Conservation (phyloP, 495 filamentous ascomycete species). For the Penicillium atrosanguineum region DNA sequence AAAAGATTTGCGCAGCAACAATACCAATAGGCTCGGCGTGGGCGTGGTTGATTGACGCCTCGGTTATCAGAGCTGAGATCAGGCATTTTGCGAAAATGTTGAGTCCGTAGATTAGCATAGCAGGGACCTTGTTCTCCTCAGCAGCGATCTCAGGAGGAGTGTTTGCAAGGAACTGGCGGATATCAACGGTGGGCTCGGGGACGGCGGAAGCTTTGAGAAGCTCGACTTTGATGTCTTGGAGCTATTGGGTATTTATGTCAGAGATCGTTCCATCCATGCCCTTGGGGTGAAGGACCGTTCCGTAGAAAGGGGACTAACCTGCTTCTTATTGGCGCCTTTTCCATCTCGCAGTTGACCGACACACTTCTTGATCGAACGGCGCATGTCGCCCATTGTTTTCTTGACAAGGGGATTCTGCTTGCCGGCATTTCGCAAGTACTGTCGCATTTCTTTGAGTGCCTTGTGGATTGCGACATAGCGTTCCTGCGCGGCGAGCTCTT, state of each 20-base stretch:
- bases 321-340: conserved; percentile 58
- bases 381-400: conserved; percentile 66
- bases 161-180: conserved; percentile 62
- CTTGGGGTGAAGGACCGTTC: not conserved
- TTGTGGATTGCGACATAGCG: conserved; percentile 69
- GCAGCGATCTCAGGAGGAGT: conserved; percentile 53
- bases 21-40: conserved; percentile 83
- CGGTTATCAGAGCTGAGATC: conserved; percentile 71
- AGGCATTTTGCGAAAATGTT: conserved; percentile 79
- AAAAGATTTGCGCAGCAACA: conserved; percentile 70
- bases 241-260: conserved; percentile 28
- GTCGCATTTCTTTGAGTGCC: conserved; percentile 69
- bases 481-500: conserved; percentile 48
- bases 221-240: conserved; percentile 43
- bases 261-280: not conserved
- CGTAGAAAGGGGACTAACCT: conserved; percentile 22
- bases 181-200: conserved; percentile 58
- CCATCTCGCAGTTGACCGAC: conserved; percentile 71
- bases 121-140: conserved; percentile 57
- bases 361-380: conserved; percentile 66
- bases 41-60: conserved; percentile 65
- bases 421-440: conserved; percentile 44
- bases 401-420: conserved; percentile 59
- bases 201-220: conserved; percentile 47
- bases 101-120: conserved; percentile 75